Evolutionary conservation across 2,329 filamentous ascomycete species (phyloP).

Genomic region (Triangularia setosa): DNA sequence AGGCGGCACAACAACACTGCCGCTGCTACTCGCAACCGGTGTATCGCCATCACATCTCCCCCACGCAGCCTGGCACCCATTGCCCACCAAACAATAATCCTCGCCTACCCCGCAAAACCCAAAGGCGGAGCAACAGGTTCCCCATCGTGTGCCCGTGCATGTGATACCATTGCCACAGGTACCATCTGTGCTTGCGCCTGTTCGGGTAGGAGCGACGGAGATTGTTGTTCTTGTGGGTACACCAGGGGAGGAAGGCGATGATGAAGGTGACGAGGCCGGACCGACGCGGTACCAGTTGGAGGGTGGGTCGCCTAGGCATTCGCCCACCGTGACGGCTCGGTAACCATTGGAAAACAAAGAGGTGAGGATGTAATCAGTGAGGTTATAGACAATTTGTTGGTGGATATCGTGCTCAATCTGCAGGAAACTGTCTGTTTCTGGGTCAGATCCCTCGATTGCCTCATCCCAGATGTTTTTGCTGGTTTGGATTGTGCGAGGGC

Average conservation of each 20-base stretch:
- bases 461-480: conserved; percentile 33
- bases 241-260: background rate
- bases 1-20: no score
- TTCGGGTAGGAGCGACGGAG: conserved; percentile 11
- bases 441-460: conserved; percentile 25
- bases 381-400: conserved; percentile 42
- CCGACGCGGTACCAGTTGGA: conserved; percentile 50
- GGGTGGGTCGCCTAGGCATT: conserved; percentile 50
- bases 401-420: conserved; percentile 52
- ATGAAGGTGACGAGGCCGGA: conserved; percentile 13
- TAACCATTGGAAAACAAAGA: conserved; percentile 41
- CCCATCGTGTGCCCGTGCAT: conserved; percentile 24
- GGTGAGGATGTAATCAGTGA: conserved; percentile 42
- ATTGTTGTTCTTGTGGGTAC: conserved; percentile 14
- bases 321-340: conserved; percentile 49
- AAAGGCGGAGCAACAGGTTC: conserved; percentile 24
- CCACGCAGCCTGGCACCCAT: conserved; percentile 23
- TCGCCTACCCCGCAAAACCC: conserved; percentile 23
- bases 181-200: conserved; percentile 23
- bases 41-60: conserved; percentile 18
- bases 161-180: conserved; percentile 27
- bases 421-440: conserved; percentile 36
- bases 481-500: conserved; percentile 31
- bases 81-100: conserved; percentile 20
- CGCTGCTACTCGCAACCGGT: background rate